Evolutionary conservation across 2,329 filamentous ascomycete genomes (phyloP).

Genomic region (Penicillium sp.): DNA sequence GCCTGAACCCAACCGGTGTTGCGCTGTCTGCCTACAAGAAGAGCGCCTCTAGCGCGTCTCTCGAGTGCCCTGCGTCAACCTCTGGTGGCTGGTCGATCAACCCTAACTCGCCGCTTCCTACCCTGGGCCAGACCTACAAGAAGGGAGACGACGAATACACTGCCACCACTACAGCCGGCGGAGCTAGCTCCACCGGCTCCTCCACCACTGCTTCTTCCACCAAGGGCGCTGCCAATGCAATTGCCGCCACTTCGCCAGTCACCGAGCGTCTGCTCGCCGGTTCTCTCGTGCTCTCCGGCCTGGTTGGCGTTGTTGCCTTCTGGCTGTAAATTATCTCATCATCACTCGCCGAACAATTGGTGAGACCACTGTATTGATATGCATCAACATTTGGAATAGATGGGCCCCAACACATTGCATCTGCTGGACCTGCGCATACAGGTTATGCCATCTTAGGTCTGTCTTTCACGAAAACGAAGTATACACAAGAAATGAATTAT

Average conservation of each 20-base stretch:
- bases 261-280: slow-evolving; percentile 18
- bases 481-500: slow-evolving; percentile 7
- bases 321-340: slow-evolving; percentile 20
- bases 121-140: slow-evolving; percentile 57
- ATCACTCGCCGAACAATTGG: neutral
- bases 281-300: slow-evolving; percentile 22
- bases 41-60: slow-evolving; percentile 60
- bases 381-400: slow-evolving; percentile 18
- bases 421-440: slow-evolving; percentile 4
- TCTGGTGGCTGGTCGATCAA: slow-evolving; percentile 71
- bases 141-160: slow-evolving; percentile 10
- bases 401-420: neutral
- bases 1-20: slow-evolving; percentile 68
- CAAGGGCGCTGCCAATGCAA: slow-evolving; percentile 4
- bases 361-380: slow-evolving; percentile 19
- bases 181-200: slow-evolving; percentile 6
- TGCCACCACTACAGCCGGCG: slow-evolving; percentile 11
- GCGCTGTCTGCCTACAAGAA: slow-evolving; percentile 66
- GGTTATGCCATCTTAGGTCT: slow-evolving; percentile 7
- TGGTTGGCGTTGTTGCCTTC: slow-evolving; percentile 24
- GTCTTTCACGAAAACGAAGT: slow-evolving; percentile 8
- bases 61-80: slow-evolving; percentile 71
- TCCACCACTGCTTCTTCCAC: slow-evolving; percentile 2
- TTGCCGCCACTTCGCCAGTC: slow-evolving; percentile 11
- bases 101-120: slow-evolving; percentile 69